Base-by-base conservation (phyloP, 768 basidiomycete genomes). In the Tulasnella sp. region DNA sequence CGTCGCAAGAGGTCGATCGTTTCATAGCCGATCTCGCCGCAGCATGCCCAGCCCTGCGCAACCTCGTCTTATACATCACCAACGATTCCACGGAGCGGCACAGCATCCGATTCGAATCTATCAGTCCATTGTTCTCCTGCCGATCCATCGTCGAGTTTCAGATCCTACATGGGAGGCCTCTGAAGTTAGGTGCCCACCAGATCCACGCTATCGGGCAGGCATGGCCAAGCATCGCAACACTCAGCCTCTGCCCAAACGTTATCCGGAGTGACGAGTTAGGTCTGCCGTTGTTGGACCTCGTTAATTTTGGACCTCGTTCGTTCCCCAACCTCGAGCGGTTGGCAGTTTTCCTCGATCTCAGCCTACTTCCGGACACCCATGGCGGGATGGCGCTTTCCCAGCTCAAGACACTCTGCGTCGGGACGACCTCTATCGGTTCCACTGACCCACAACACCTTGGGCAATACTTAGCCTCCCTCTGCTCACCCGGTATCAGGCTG, bases 341-440 rank as follows among this genome's bases (percentile, higher is more conserved):
- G 61, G 61, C 61, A 23, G 61, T 67, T 67, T 67, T 67, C 29
- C 61, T 67, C 61, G 32, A 67, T 16, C 61, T 67, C 16, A 67
- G 26, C 13, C 23, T 51, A 20, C 15, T 15, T 67, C 61, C 15
- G 4, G 16, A 15, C 15, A 23, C 61, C 5, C 10, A 35, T 18
- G 61, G 3, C 32, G 15, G 61, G 29, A 35, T 35, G 32, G 32
- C 61, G 29, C 61, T 67, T 16, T 35, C 61, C 9, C 61, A 35
- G 61, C 61, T 67, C 61, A 67, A 67, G 61, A 35, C 32, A 13
- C 61, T 67, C 32, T 67, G 61, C 32, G 61, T 67, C 29, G 61
- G 61, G 26, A 67, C 61, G 9, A 35, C 29, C 3, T 26, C 13
- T 15, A 67, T 67, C 1, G 32, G 6, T 23, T 15, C 29, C 29